Evolutionary conservation across 83 land plant genomes (phyloP).

Genomic region (Diphasiastrum complanatum): DNA sequence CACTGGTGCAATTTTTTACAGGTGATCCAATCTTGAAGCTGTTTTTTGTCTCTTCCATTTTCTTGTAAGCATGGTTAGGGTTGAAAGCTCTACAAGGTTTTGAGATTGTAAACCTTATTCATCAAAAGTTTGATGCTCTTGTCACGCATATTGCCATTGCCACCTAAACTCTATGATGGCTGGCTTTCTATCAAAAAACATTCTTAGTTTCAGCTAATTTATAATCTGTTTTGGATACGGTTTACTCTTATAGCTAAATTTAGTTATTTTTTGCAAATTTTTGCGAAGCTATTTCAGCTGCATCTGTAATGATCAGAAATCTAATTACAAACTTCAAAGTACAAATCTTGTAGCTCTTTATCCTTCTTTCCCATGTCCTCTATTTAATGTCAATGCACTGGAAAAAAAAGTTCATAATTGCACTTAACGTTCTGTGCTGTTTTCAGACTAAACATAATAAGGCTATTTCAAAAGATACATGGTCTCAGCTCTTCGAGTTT

Average conservation of each 20-base stretch:
- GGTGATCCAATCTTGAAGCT: too few species aligned
- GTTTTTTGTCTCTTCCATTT: background rate
- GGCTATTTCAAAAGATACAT: slow-evolving; percentile 93
- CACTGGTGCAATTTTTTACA: slow-evolving; percentile 96
- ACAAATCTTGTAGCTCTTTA: background rate
- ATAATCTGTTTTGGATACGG: background rate
- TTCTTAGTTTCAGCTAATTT: background rate
- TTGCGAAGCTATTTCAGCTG: too few species aligned
- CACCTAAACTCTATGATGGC: background rate
- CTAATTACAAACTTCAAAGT: too few species aligned
- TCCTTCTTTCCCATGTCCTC: background rate
- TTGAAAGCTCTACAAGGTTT: too few species aligned
- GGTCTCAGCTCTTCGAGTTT: slow-evolving; percentile 92
- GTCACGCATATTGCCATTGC: too few species aligned
- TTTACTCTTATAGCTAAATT: too few species aligned
- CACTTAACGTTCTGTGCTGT: background rate
- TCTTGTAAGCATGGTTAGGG: too few species aligned
- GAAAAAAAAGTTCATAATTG: background rate
- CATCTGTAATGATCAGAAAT: too few species aligned
- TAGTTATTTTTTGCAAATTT: too few species aligned
- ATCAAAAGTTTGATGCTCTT: too few species aligned
- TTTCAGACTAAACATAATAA: slow-evolving; percentile 83
- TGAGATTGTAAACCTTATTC: too few species aligned
- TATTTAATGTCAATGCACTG: background rate
- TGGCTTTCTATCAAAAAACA: background rate